Base-by-base conservation (phyloP, 352 stramenopile genomes). In the Blastocystis sp. region DNA sequence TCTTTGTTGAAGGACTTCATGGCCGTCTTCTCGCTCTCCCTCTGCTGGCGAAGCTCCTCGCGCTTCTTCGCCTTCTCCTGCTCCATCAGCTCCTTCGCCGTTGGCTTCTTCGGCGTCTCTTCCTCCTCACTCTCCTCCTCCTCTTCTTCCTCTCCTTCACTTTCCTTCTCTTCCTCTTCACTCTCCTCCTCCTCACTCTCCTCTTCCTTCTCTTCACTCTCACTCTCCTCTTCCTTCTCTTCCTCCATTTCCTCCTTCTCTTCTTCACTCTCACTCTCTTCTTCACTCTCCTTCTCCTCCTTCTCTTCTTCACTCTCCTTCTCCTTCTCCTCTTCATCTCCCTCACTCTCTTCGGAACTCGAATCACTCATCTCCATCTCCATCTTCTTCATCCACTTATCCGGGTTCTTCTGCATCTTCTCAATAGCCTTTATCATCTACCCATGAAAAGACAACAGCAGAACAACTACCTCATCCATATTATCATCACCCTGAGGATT, bases 341-440 rank as follows among this genome's bases (percentile, higher is more conserved):
- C 74, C 40, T 10, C 43, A 52, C 43, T 28, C 2, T 14, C 11
- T 52, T 23, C 21, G 17, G 40, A 19, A 17, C 52, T 28, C 9
- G 74, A 84, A 60, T 84, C 74, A 69, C 69, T 43, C 45, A 84
- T 84, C 34, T 67, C 61, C 40, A 34, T 28, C 43, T 84, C 74
- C 60, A 84, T 61, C 38, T 84, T 69, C 41, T 69, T 84, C 74
- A 84, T 84, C 74, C 74, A 84, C 53, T 84, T 84, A 84, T 84
- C 74, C 21, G 74, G 74, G 69, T 84, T 84, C 34, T 84, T 64
- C 21, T 64, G 52, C 53, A 84, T 67, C 45, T 84, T 62, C 60
- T 84, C 56, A 28, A 84, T 52, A 9, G 74, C 74, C 5, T 70
- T 52, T n/a, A 52, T 41, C 64, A 74, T n/a, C 64, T 74, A 74